These are phyloP conservation scores for Clonostachys rosea DNA, from an alignment of 2,329 filamentous ascomycete species.

Conservation along the genomic window DNA sequence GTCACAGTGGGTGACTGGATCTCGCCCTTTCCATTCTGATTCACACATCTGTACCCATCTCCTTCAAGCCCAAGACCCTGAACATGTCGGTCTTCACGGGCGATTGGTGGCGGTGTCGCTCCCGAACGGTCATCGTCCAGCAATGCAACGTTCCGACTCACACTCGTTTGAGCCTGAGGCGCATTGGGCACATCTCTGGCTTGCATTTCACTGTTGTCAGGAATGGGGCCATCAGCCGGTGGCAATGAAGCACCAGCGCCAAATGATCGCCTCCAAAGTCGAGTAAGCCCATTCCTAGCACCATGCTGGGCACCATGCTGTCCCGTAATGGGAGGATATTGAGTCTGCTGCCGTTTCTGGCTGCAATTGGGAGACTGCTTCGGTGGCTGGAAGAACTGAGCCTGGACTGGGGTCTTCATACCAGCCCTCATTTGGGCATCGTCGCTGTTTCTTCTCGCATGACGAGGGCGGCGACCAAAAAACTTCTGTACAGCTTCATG, in stretches of 20 bases:
- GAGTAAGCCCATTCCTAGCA: slow-evolving; percentile 40
- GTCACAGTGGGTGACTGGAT: not conserved
- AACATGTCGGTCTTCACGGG: slow-evolving; percentile 33
- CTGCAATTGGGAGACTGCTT: slow-evolving; percentile 12
- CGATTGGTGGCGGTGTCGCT: slow-evolving; percentile 52
- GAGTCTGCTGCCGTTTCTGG: slow-evolving; percentile 25
- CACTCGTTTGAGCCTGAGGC: slow-evolving; percentile 15
- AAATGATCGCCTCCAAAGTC: slow-evolving; percentile 45
- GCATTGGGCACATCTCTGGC: not conserved
- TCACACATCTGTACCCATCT: not conserved
- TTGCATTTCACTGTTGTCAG: not conserved
- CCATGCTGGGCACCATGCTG: slow-evolving; percentile 34
- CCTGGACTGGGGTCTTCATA: slow-evolving; percentile 15
- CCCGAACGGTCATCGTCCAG: slow-evolving; percentile 41
- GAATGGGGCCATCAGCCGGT: not conserved
- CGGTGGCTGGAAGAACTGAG: slow-evolving; percentile 8
- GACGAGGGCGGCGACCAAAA: slow-evolving; percentile 8
- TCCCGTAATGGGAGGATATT: slow-evolving; percentile 45
- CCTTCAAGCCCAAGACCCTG: slow-evolving; percentile 4
- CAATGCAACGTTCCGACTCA: slow-evolving; percentile 20
- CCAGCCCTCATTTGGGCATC: slow-evolving; percentile 16
- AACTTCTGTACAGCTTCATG: slow-evolving; percentile 15
- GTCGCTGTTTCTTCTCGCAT: slow-evolving; percentile 20
- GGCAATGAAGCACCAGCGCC: slow-evolving; percentile 17
- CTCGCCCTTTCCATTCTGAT: not conserved